Evolutionary conservation across 2,329 filamentous ascomycete genomes (phyloP).

Genomic region (Fonsecaea multimorphosa): DNA sequence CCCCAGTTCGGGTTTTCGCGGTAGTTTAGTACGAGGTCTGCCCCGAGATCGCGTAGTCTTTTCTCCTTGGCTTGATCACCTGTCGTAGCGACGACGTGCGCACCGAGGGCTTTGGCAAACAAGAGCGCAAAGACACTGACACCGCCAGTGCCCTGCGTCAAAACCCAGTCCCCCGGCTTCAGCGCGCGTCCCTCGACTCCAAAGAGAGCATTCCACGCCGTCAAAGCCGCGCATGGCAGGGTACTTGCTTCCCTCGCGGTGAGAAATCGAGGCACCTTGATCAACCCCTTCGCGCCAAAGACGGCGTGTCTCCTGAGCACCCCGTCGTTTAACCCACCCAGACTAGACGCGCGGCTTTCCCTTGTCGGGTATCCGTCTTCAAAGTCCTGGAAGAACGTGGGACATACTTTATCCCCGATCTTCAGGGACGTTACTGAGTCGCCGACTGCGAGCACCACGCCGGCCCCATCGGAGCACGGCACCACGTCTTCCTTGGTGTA

Average conservation of each 20-base stretch:
- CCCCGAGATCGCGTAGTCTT: conserved; percentile 61
- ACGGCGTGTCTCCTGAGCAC: conserved; percentile 70
- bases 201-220: conserved; percentile 70
- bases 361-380: conserved; percentile 45
- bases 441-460: conserved; percentile 59
- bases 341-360: conserved; percentile 57
- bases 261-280: conserved; percentile 65
- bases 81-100: conserved; percentile 64
- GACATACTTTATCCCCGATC: conserved; percentile 63
- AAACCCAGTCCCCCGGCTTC: conserved; percentile 61
- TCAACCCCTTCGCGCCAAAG: conserved; percentile 72
- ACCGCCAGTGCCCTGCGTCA: conserved; percentile 67
- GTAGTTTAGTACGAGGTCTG: conserved; percentile 67
- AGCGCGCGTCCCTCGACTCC: conserved; percentile 57
- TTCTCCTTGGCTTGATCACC: conserved; percentile 57
- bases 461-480: conserved; percentile 52
- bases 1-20: conserved; percentile 64
- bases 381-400: conserved; percentile 65
- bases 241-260: conserved; percentile 62
- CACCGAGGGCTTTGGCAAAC: conserved; percentile 46
- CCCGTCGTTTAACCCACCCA: conserved; percentile 73
- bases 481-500: conserved; percentile 44
- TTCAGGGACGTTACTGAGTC: conserved; percentile 63
- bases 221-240: conserved; percentile 66
- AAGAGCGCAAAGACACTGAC: conserved; percentile 56